Evolutionary conservation across 495 filamentous ascomycete genomes (phyloP).

Genomic region (Chlorociboria aeruginascens): DNA sequence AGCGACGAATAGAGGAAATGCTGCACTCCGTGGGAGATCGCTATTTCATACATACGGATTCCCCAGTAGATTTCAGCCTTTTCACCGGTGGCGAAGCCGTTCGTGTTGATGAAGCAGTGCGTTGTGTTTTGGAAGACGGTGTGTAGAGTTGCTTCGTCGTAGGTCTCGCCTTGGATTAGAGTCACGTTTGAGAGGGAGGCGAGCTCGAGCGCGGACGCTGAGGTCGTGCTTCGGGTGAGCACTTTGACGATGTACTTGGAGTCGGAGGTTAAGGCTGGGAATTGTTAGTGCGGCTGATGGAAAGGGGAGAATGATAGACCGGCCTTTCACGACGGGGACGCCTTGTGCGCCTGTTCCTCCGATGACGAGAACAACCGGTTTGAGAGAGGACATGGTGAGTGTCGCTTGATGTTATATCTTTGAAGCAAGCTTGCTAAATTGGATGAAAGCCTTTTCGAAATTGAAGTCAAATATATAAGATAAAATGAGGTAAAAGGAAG

Average conservation of each 20-base stretch:
- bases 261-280: slow-evolving; percentile 28
- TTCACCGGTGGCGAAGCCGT: slow-evolving; percentile 31
- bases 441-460: no score
- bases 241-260: slow-evolving; percentile 31
- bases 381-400: slow-evolving; percentile 17
- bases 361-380: slow-evolving; percentile 30
- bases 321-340: slow-evolving; percentile 29
- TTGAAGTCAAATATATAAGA: no score
- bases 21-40: slow-evolving; percentile 23
- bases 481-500: no score
- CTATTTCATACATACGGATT: slow-evolving; percentile 33
- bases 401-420: no score
- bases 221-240: slow-evolving; percentile 34
- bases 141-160: slow-evolving; percentile 25
- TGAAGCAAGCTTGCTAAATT: no score
- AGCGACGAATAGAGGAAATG: slow-evolving; percentile 27
- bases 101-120: slow-evolving; percentile 29
- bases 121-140: slow-evolving; percentile 23
- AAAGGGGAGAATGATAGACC: neutral
- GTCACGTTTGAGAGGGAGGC: slow-evolving; percentile 24
- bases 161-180: slow-evolving; percentile 24
- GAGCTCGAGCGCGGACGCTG: slow-evolving; percentile 28
- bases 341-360: slow-evolving; percentile 47
- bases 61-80: slow-evolving; percentile 33
- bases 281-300: neutral